Evolutionary conservation across 352 stramenopile genomes (phyloP).

Genomic region (Phytophthora idaei): DNA sequence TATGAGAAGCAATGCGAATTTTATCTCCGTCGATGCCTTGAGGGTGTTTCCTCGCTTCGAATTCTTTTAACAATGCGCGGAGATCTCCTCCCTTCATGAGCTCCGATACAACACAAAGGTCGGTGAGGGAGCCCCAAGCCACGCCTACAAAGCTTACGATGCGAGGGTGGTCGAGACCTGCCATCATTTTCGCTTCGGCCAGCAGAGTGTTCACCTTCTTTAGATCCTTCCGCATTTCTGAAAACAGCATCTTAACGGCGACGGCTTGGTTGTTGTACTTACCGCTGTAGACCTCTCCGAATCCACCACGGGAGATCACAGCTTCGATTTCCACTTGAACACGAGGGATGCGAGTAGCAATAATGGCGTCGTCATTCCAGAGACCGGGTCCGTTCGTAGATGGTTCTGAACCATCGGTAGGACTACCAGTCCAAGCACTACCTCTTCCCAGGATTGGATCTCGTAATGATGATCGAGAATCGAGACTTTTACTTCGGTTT

Average conservation of each 20-base stretch:
- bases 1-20: conserved; percentile 24
- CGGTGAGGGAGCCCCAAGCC: conserved; percentile 40
- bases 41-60: neutral
- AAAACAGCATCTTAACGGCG: conserved; percentile 45
- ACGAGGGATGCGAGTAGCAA: conserved; percentile 8
- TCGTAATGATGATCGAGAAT: neutral
- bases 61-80: conserved; percentile 19
- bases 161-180: conserved; percentile 41
- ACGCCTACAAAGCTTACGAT: conserved; percentile 54
- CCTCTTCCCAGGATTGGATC: conserved; percentile 1
- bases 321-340: conserved; percentile 1
- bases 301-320: conserved; percentile 23
- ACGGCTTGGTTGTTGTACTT: conserved; percentile 38
- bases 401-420: neutral
- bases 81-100: conserved; percentile 43
- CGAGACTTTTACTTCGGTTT: neutral
- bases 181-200: conserved; percentile 43
- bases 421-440: neutral
- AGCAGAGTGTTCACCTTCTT: conserved; percentile 45
- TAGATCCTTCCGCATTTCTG: conserved; percentile 20
- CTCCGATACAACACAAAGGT: conserved; percentile 39
- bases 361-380: conserved; percentile 5
- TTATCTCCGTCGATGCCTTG: conserved; percentile 28
- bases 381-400: neutral
- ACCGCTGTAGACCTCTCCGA: conserved; percentile 40